Evolutionary conservation across 345 rosid genomes (phyloP), one percentile per base, ranked within the genome.

Genomic region (Leavenworthia alabamica): DNA sequence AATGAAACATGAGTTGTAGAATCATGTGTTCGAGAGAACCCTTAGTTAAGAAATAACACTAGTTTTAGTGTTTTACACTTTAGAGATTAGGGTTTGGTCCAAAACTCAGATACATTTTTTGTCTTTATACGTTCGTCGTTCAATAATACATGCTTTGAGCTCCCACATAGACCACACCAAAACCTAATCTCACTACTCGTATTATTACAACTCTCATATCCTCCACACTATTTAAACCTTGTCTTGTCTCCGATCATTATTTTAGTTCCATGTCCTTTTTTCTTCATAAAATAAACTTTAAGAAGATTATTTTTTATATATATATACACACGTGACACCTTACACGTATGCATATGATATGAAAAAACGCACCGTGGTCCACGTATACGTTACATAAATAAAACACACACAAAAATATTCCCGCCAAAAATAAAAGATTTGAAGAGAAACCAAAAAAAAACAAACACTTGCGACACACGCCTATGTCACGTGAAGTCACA

Each of bases 401-500:
- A 24, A 56, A 15, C 31, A 41, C 70, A 71, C 47, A 63, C n/a
- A 71, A 56, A 56, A 56, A 8, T 35, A 36, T 56, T 71, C 65
- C 75, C 65, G 60, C 60, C 75, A 71, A 71, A 49, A 64, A 64
- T 56, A 71, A 71, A 63, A 71, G 32, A 41, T 47, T 62, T 71
- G 69, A 71, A 57, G 60, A 57, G 69, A 64, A 46, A 16, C 1
- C 10, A 35, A 41, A 8, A 42, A 15, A n/a, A 22, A 50, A 50
- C 9, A 69, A 70, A 57, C 71, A 71, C 69, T 64, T 70, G 69
- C 22, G 70, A 64, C 35, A 26, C 75, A 71, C 66, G 75, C 54
- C 55, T 64, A 66, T 70, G 66, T 33, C 70, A 71, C 75, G 66
- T 64, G 75, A 8, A 41, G 31, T 48, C 51, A 22, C 70, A 62